phyloP scores from a whole-genome alignment of 768 basidiomycete species.

The Amanita fuliginea region DNA sequence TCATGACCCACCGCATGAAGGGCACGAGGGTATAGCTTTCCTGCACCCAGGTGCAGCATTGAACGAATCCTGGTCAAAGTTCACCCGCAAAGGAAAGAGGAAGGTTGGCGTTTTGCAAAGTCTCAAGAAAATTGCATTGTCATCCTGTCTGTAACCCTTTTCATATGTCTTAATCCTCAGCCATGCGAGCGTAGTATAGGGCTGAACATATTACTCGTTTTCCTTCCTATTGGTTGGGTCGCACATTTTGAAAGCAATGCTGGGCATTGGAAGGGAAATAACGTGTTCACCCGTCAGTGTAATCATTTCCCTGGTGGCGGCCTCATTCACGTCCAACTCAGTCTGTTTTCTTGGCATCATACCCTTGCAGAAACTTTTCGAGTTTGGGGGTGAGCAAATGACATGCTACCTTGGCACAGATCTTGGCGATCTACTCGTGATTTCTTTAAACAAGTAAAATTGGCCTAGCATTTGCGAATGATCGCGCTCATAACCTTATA shows the following conservation, averaged over 20 bases:
- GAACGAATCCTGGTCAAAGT: conserved; percentile 30
- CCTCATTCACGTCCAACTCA: conserved; percentile 13
- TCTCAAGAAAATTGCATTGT: conserved; percentile 32
- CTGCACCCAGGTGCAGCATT: conserved; percentile 9
- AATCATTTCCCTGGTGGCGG: not conserved
- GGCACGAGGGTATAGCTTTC: not conserved
- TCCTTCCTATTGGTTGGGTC: conserved; percentile 53
- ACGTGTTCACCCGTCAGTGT: conserved; percentile 35
- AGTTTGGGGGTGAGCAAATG: conserved; percentile 51
- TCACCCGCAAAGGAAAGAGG: conserved; percentile 33
- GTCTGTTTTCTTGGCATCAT: conserved; percentile 59
- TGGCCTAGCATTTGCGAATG: not conserved
- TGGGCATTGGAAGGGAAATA: conserved; percentile 18
- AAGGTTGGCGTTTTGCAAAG: conserved; percentile 33
- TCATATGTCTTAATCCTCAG: conserved; percentile 2
- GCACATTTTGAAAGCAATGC: conserved; percentile 31
- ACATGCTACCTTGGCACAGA: conserved; percentile 47
- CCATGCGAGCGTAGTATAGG: conserved; percentile 21
- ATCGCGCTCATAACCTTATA: conserved; percentile 14
- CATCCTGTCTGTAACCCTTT: conserved; percentile 34
- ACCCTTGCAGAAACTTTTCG: conserved; percentile 54
- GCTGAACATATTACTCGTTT: conserved; percentile 45
- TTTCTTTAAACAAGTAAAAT: conserved; percentile 56
- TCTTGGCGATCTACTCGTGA: conserved; percentile 54
- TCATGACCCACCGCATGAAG: not conserved